phyloP scores from a whole-genome alignment of 2,329 filamentous ascomycete genomes.

The Rachicladosporium sp. region DNA sequence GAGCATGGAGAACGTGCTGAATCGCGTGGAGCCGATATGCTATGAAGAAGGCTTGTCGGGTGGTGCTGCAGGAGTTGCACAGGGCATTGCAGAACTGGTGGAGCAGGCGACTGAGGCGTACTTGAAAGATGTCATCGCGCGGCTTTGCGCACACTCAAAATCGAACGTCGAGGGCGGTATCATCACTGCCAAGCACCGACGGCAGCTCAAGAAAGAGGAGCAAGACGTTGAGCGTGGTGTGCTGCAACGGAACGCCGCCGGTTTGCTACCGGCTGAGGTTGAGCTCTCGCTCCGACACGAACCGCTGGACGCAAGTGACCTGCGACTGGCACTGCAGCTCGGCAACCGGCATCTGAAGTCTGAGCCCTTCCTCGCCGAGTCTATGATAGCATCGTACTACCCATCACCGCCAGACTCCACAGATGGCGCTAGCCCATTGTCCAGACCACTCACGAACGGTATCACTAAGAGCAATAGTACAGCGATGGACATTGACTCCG shows the following conservation, averaged over 20 bases:
- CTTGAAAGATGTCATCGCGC: conserved; percentile 47
- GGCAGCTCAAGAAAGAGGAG: conserved; percentile 65
- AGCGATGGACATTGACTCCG: conserved; percentile 24
- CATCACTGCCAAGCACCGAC: conserved; percentile 65
- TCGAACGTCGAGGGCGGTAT: conserved; percentile 47
- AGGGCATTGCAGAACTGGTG: conserved; percentile 45
- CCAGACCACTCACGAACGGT: conserved; percentile 12
- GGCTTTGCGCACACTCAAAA: conserved; percentile 42
- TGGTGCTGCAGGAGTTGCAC: conserved; percentile 19
- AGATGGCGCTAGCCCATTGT: conserved; percentile 3
- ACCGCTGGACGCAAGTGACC: conserved; percentile 63
- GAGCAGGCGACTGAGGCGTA: conserved; percentile 50
- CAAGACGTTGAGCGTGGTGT: conserved; percentile 60
- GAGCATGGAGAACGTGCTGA: conserved; percentile 42
- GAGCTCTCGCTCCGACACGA: conserved; percentile 61
- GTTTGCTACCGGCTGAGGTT: conserved; percentile 68
- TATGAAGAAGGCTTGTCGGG: conserved; percentile 50
- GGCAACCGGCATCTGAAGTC: conserved; percentile 64
- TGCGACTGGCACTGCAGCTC: conserved; percentile 63
- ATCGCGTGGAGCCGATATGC: conserved; percentile 52
- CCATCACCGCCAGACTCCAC: conserved; percentile 16
- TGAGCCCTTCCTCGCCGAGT: conserved; percentile 62
- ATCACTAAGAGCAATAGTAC: conserved; percentile 12
- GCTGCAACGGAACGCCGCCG: conserved; percentile 59
- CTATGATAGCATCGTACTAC: conserved; percentile 40